phyloP scores from a whole-genome alignment of 2,329 filamentous ascomycete genomes.

The Curvularia sp. region DNA sequence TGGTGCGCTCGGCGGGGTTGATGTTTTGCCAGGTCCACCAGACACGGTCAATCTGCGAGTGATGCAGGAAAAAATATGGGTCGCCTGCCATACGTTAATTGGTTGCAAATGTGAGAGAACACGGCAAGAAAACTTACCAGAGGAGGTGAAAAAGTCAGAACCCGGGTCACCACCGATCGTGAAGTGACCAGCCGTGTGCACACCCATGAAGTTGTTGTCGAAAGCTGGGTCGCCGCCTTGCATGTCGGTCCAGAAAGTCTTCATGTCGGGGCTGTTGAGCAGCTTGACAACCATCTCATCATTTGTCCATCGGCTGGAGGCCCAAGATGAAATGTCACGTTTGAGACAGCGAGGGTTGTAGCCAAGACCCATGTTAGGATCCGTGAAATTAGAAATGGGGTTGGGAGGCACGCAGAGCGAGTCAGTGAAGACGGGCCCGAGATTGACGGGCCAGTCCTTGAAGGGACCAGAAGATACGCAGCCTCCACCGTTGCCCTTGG shows the following conservation, averaged over 20 bases:
- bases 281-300: constrained; percentile 36
- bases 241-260: constrained; percentile 50
- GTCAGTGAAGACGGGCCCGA: constrained; percentile 57
- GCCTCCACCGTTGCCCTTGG: constrained; percentile 61
- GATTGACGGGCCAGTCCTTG: constrained; percentile 53
- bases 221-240: constrained; percentile 44
- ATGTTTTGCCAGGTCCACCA: constrained; percentile 61
- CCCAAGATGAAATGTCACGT: constrained; percentile 45
- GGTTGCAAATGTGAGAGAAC: not conserved
- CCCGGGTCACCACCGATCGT: constrained; percentile 54
- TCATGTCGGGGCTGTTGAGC: constrained; percentile 39
- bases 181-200: constrained; percentile 57
- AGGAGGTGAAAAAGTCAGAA: constrained; percentile 54
- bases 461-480: constrained; percentile 62
- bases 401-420: constrained; percentile 36
- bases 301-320: constrained; percentile 37
- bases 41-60: constrained; percentile 55
- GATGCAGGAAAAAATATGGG: constrained; percentile 54
- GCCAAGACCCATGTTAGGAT: constrained; percentile 33
- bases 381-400: constrained; percentile 37
- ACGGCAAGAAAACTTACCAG: constrained; percentile 26
- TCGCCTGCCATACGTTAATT: constrained; percentile 42
- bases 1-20: constrained; percentile 47
- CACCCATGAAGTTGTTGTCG: constrained; percentile 42
- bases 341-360: constrained; percentile 48